phyloP scores from a whole-genome alignment of 169 alveolate genomes.

The Cyclospora cayetanensis region DNA sequence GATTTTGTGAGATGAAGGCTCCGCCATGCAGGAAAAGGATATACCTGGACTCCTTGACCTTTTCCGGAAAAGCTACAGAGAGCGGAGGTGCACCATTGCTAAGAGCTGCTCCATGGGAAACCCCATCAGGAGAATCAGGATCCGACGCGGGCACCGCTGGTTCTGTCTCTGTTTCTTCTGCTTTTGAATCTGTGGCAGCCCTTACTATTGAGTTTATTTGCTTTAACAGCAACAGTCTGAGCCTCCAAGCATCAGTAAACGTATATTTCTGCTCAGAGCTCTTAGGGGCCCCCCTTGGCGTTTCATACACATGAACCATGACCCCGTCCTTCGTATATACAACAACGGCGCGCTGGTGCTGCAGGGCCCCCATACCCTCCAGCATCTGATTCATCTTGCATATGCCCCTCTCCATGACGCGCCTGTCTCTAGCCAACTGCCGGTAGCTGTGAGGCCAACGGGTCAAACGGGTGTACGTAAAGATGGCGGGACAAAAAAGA shows the following conservation, averaged over 20 bases:
- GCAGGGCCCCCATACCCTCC: background rate
- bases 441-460: conserved; percentile 13
- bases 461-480: conserved; percentile 6
- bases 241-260: background rate
- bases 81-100: background rate
- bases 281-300: background rate
- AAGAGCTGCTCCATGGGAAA: background rate
- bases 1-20: conserved; percentile 9
- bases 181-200: background rate
- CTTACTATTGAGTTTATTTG: background rate
- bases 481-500: conserved; percentile 12
- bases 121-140: background rate
- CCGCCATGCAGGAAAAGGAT: conserved; percentile 50
- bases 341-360: background rate
- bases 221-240: background rate
- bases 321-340: background rate
- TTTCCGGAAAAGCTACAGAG: background rate
- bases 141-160: background rate
- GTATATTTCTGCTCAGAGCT: background rate
- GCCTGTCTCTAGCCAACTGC: conserved; percentile 37
- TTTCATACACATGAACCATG: background rate
- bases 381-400: background rate
- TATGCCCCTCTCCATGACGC: background rate
- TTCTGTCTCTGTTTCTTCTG: background rate
- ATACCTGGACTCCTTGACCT: background rate